Evolutionary conservation across 2,329 filamentous ascomycete genomes (phyloP).

Genomic region (Penicillium sp.): DNA sequence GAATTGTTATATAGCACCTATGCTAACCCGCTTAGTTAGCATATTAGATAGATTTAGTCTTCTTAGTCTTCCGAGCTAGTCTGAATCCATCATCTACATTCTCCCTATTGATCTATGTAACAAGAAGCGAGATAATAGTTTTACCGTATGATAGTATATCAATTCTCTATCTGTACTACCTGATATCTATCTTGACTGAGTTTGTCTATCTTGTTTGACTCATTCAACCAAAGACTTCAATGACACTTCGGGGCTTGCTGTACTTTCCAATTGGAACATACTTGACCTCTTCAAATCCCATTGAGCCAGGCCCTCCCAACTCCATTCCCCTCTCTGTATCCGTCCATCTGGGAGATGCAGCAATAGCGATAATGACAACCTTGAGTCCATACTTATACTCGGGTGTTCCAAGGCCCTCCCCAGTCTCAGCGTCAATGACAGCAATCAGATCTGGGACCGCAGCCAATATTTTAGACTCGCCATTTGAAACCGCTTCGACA

Average conservation of each 20-base stretch:
- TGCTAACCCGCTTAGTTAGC: too few species aligned
- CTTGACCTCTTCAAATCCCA: conserved; percentile 18
- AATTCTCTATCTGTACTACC: neutral
- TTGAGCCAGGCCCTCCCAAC: conserved; percentile 36
- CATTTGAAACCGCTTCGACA: neutral
- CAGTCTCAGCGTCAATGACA: neutral
- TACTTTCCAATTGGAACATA: conserved; percentile 21
- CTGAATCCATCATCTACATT: too few species aligned
- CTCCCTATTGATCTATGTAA: too few species aligned
- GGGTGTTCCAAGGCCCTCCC: neutral
- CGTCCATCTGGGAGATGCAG: neutral
- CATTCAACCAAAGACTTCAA: conserved; percentile 16
- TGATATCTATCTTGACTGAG: neutral
- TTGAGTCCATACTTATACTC: neutral
- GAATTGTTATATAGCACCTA: too few species aligned
- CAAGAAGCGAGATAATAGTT: too few species aligned
- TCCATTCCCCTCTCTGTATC: conserved; percentile 35
- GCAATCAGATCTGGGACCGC: neutral
- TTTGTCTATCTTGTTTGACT: neutral
- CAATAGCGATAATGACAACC: neutral
- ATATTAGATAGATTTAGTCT: too few species aligned
- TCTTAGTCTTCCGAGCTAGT: too few species aligned
- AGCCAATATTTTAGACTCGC: neutral
- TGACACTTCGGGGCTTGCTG: conserved; percentile 21
- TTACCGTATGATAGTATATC: neutral